A percentile compares a stretch with the other conserved stretches of the same genome.
Evolutionary conservation across 1,139 yeast genomes (phyloP).

Genomic region (Yamadazyma atlantica): DNA sequence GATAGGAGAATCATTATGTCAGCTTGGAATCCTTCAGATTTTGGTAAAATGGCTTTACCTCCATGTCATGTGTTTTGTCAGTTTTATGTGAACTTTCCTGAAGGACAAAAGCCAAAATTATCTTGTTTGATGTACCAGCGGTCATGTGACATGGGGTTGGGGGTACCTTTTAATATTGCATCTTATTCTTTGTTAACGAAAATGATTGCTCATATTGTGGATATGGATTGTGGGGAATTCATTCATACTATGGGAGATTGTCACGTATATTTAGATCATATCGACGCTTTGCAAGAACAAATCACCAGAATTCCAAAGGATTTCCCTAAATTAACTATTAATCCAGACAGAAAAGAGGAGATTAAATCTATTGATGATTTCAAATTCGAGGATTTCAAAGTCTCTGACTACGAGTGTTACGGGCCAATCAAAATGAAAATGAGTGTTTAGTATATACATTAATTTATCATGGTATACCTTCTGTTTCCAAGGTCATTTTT

Average conservation of each 20-base stretch:
- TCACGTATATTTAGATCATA: conserved; percentile 89
- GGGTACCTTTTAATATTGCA: conserved; percentile 97
- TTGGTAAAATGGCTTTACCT: conserved; percentile 91
- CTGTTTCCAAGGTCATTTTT: not conserved
- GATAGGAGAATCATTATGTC: conserved; percentile 92
- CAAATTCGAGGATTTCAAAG: conserved; percentile 80
- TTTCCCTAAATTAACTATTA: conserved; percentile 77
- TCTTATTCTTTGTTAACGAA: conserved; percentile 88
- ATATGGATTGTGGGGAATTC: conserved; percentile 92
- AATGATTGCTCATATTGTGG: conserved; percentile 94
- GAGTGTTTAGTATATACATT: conserved; percentile 44
- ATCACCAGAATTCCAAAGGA: conserved; percentile 66
- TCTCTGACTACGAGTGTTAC: conserved; percentile 77
- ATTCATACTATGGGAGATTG: conserved; percentile 96
- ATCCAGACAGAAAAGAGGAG: conserved; percentile 46
- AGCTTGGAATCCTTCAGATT: conserved; percentile 99
- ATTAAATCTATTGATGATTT: conserved; percentile 82
- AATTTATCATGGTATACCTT: conserved; percentile 2
- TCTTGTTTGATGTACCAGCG: conserved; percentile 92
- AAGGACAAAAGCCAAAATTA: conserved; percentile 56
- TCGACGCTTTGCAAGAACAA: conserved; percentile 85
- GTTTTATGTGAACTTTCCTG: conserved; percentile 84
- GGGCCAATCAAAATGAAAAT: conserved; percentile 84
- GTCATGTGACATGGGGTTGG: conserved; percentile 99
- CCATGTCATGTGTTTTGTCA: conserved; percentile 98